Evolutionary conservation across 78 protist species (phyloP).

Genomic region (Tieghemostelium lacteum): DNA sequence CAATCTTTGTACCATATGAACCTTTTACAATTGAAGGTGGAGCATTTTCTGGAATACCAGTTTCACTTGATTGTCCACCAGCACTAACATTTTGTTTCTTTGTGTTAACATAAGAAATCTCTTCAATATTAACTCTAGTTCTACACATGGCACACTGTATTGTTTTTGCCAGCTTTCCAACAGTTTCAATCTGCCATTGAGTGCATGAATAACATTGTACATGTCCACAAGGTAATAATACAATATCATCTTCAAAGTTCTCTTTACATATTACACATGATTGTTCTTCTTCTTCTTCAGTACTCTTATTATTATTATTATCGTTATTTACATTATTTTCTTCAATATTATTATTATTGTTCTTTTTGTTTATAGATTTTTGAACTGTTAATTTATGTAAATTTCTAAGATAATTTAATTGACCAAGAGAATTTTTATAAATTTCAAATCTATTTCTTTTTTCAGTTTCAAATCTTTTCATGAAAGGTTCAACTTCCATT

Average conservation of each 20-base stretch:
- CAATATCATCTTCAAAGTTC: slow-evolving; percentile 33
- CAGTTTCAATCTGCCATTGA: slow-evolving; percentile 39
- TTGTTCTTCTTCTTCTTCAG: not conserved
- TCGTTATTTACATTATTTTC: not conserved
- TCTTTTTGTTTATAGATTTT: not conserved
- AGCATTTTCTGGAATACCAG: not conserved
- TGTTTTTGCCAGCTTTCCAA: slow-evolving; percentile 23
- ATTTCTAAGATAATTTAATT: slow-evolving; percentile 23
- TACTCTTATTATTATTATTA: not conserved
- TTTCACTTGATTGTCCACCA: not conserved
- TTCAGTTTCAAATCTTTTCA: slow-evolving; percentile 34
- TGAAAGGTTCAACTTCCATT: slow-evolving; percentile 50
- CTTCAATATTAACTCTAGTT: slow-evolving; percentile 40
- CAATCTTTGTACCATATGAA: slow-evolving; percentile 78
- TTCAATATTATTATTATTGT: not conserved
- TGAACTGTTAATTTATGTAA: slow-evolving; percentile 23
- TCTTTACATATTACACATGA: slow-evolving; percentile 70
- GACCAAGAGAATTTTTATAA: slow-evolving; percentile 20
- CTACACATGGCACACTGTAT: slow-evolving; percentile 74
- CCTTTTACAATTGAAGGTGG: slow-evolving; percentile 41
- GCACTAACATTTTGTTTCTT: not conserved
- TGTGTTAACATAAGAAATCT: slow-evolving; percentile 33
- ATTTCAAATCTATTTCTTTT: slow-evolving; percentile 35
- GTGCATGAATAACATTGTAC: slow-evolving; percentile 62
- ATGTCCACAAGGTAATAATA: slow-evolving; percentile 64